These are phyloP conservation scores for Teratosphaeriaceae sp. DNA, from an alignment of 2,329 filamentous ascomycete genomes.

Conservation along the genomic window DNA sequence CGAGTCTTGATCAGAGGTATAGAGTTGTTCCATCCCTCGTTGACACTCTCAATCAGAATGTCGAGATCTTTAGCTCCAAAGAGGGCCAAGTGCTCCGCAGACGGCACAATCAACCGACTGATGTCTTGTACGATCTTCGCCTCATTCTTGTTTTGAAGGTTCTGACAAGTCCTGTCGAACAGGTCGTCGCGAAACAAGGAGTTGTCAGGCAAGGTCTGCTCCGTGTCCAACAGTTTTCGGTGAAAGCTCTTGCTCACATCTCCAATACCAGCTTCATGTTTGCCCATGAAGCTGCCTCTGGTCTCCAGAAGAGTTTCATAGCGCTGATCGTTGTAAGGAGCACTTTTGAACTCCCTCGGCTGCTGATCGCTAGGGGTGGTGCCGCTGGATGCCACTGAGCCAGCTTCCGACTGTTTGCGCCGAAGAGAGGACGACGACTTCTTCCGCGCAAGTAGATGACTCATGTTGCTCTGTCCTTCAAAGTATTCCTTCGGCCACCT, in stretches of 20 bases:
- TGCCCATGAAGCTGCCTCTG: conserved; percentile 34
- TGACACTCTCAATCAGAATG: conserved; percentile 28
- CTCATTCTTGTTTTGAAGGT: conserved; percentile 29
- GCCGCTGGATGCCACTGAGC: conserved; percentile 4
- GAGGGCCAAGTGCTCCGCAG: conserved; percentile 31
- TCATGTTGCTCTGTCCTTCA: conserved; percentile 1
- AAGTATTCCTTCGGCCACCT: conserved; percentile 4
- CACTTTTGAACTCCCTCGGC: conserved; percentile 19
- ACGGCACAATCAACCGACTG: conserved; percentile 33
- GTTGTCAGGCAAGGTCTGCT: conserved; percentile 25
- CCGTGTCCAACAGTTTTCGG: conserved; percentile 26
- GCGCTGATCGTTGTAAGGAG: conserved; percentile 12
- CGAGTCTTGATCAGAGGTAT: conserved; percentile 7
- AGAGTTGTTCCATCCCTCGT: conserved; percentile 15
- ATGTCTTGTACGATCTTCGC: conserved; percentile 36
- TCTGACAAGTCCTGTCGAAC: conserved; percentile 32
- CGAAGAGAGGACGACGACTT: conserved; percentile 1
- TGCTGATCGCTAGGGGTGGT: conserved; percentile 5
- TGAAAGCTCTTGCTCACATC: conserved; percentile 28
- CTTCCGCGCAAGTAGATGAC: conserved; percentile 6
- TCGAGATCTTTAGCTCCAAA: conserved; percentile 26
- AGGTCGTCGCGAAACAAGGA: conserved; percentile 35
- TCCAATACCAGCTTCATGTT: conserved; percentile 28
- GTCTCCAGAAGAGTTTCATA: conserved; percentile 8
- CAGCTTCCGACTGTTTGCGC: conserved; percentile 7